These are phyloP conservation scores for Ilex paraguariensis DNA, from an alignment of 305 asterid species.

Conservation along the genomic window DNA sequence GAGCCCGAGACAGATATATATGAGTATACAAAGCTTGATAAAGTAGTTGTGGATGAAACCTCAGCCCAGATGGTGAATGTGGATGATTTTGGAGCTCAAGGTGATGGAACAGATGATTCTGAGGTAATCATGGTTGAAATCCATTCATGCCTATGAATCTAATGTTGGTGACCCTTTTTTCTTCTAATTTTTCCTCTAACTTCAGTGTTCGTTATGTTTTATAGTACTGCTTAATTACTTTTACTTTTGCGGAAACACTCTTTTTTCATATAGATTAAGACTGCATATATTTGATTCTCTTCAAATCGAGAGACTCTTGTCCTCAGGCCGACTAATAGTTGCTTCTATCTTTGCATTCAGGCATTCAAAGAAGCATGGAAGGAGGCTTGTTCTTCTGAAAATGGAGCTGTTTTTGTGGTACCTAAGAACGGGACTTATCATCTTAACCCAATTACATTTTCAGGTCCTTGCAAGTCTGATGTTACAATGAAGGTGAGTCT, in stretches of 20 bases:
- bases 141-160: no score
- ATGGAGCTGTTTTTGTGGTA: conserved; percentile 34
- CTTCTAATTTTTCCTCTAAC: not conserved
- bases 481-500: conserved; percentile 50
- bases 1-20: no score
- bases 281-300: conserved; percentile 1
- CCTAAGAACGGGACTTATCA: conserved; percentile 48
- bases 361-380: conserved; percentile 77
- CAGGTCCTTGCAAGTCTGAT: conserved; percentile 46
- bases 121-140: conserved; percentile 29
- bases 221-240: conserved; percentile 1
- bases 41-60: no score
- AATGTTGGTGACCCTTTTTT: not conserved
- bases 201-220: not conserved
- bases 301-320: not conserved
- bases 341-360: conserved; percentile 21
- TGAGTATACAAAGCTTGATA: no score
- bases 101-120: conserved; percentile 58
- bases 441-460: conserved; percentile 46
- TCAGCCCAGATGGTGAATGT: conserved; percentile 31
- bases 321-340: not conserved
- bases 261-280: no score
- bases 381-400: conserved; percentile 44
- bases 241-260: conserved; percentile 4
- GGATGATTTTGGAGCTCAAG: conserved; percentile 73